Percentiles rank a stretch among this genome's conserved stretches.
Evolutionary conservation across 345 rosid genomes (phyloP).

Genomic region (Acer negundo): DNA sequence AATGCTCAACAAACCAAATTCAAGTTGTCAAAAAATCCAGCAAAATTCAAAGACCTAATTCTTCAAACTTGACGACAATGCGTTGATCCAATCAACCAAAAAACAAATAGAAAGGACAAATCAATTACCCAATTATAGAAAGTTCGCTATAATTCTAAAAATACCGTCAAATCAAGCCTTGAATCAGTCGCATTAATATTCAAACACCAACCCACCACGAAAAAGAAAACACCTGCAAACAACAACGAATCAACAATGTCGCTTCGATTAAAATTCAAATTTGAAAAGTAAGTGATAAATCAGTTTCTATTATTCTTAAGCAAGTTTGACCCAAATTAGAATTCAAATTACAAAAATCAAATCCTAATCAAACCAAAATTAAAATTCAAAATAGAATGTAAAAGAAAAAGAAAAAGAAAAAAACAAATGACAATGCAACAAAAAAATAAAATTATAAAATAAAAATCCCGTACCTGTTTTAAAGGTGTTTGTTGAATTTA

Average conservation of each 20-base stretch:
- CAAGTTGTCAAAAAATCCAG: background rate
- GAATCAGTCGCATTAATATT: slow-evolving; percentile 13
- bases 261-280: background rate
- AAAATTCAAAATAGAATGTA: background rate
- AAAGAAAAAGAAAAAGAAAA: too few relatives aligned
- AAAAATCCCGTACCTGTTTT: background rate
- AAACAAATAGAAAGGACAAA: background rate
- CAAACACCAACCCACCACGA: background rate
- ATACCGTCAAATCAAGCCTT: background rate
- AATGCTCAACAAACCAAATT: background rate
- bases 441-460: background rate
- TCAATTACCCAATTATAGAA: background rate
- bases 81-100: background rate
- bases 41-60: slow-evolving; percentile 12
- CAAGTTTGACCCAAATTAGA: background rate
- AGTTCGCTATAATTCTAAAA: background rate
- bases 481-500: background rate
- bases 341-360: background rate
- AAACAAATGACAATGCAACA: background rate
- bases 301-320: background rate
- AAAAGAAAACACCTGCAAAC: background rate
- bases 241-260: slow-evolving; percentile 3
- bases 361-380: background rate
- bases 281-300: background rate
- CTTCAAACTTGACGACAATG: slow-evolving; percentile 12